These are phyloP conservation scores for Trametes villosa DNA, from an alignment of 768 basidiomycete species.

Conservation along the genomic window DNA sequence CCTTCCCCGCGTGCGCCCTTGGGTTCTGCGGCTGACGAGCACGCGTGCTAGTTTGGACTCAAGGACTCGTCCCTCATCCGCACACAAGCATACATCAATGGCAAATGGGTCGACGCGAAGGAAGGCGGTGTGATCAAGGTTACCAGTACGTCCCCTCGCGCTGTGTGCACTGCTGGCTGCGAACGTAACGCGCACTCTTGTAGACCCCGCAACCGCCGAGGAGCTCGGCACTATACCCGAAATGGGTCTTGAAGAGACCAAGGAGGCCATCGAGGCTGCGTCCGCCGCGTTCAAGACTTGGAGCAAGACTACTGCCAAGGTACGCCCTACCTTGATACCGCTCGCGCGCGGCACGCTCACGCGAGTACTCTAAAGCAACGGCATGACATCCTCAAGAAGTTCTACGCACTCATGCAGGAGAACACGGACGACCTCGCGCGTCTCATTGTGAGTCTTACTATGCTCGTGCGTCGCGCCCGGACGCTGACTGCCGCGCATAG, in stretches of 20 bases:
- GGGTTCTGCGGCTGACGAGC: neutral
- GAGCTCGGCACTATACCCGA: constrained; percentile 87
- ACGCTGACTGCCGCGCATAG: constrained; percentile 41
- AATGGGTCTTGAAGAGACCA: constrained; percentile 84
- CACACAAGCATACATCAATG: constrained; percentile 78
- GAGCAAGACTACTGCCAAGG: constrained; percentile 88
- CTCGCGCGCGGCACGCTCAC: neutral
- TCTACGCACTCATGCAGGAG: constrained; percentile 78
- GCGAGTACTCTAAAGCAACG: constrained; percentile 53
- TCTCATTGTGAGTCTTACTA: constrained; percentile 66
- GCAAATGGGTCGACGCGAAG: constrained; percentile 85
- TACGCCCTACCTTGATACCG: constrained; percentile 33
- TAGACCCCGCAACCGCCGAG: constrained; percentile 89
- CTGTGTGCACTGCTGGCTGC: neutral
- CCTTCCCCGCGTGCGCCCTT: neutral
- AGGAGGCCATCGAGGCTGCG: constrained; percentile 84
- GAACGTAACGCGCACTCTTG: neutral
- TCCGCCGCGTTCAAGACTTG: constrained; percentile 79
- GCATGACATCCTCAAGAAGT: constrained; percentile 81
- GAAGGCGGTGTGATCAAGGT: constrained; percentile 75
- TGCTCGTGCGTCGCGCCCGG: neutral
- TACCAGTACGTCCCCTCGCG: constrained; percentile 57
- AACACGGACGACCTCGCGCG: constrained; percentile 86
- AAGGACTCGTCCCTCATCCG: constrained; percentile 79
- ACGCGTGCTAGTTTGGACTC: constrained; percentile 60